phyloP scores from a whole-genome alignment of 208 protist genomes.

The Trypanosoma lewisi region DNA sequence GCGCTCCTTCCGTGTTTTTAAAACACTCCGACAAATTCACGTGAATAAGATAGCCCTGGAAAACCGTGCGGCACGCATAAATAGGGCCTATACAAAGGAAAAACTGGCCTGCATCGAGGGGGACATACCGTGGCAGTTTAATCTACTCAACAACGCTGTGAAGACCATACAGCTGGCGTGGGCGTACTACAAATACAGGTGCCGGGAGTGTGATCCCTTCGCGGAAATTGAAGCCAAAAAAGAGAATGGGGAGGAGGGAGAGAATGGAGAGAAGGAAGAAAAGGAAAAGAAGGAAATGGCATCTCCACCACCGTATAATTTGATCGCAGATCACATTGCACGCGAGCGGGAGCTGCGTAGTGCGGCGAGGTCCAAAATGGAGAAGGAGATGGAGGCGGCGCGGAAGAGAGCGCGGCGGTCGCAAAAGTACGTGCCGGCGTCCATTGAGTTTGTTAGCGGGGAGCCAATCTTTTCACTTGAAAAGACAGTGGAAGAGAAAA shows the following conservation, averaged over 20 bases:
- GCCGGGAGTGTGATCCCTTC: neutral
- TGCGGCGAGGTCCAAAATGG: slow-evolving; percentile 20
- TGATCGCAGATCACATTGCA: slow-evolving; percentile 54
- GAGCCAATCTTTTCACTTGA: slow-evolving; percentile 5
- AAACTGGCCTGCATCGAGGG: slow-evolving; percentile 45
- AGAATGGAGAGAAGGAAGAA: too few species aligned
- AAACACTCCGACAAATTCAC: slow-evolving; percentile 46
- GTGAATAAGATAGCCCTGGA: slow-evolving; percentile 7
- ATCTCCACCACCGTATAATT: slow-evolving; percentile 45
- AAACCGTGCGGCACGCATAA: slow-evolving; percentile 23
- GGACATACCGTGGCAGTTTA: slow-evolving; percentile 62
- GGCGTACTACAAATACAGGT: slow-evolving; percentile 45
- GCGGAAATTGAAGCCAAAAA: neutral
- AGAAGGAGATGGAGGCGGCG: slow-evolving; percentile 17
- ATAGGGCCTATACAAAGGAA: slow-evolving; percentile 31
- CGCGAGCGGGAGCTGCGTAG: slow-evolving; percentile 40
- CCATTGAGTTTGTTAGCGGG: slow-evolving; percentile 16
- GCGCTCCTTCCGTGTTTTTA: slow-evolving; percentile 68
- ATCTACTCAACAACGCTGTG: slow-evolving; percentile 58
- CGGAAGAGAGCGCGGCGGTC: neutral
- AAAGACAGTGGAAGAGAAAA: neutral
- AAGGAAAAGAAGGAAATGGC: too few species aligned
- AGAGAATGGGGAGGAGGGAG: neutral
- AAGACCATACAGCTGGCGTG: slow-evolving; percentile 74
- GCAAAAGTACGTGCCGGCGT: slow-evolving; percentile 2